Percentiles rank a stretch among this genome's conserved stretches.
These are phyloP conservation scores for Tephrocybe sp. DNA, from an alignment of 768 basidiomycete species.

Conservation along the genomic window DNA sequence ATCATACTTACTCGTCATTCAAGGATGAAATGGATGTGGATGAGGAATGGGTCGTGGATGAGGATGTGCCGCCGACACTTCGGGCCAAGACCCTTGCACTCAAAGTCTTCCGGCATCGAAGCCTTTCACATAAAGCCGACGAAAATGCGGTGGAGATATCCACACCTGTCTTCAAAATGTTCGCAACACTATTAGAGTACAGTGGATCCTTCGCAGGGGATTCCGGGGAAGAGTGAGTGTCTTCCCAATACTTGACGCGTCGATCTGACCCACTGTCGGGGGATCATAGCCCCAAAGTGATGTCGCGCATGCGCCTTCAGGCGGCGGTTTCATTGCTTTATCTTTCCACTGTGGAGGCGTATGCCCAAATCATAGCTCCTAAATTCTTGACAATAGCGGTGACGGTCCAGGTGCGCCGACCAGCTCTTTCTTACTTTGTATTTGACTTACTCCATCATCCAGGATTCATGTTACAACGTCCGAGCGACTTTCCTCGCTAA, in stretches of 20 bases:
- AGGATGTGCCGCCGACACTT: conserved; percentile 53
- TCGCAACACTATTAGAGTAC: conserved; percentile 66
- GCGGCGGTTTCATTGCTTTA: conserved; percentile 81
- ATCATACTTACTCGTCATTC: not conserved
- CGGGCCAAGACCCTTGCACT: conserved; percentile 71
- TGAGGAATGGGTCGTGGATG: conserved; percentile 78
- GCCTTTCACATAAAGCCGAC: conserved; percentile 60
- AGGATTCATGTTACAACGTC: conserved; percentile 91
- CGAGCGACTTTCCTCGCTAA: conserved; percentile 78
- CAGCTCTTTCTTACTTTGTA: not conserved
- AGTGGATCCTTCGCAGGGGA: conserved; percentile 57
- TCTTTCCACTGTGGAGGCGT: conserved; percentile 58
- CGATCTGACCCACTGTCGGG: conserved; percentile 1
- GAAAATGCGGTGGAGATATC: conserved; percentile 65
- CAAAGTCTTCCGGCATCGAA: conserved; percentile 81
- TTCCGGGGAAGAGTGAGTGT: conserved; percentile 44
- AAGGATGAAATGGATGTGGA: conserved; percentile 60
- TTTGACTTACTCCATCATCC: conserved; percentile 6
- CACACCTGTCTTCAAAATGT: conserved; percentile 73
- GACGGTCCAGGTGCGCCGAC: conserved; percentile 63
- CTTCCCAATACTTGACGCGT: not conserved
- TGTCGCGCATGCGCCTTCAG: conserved; percentile 78
- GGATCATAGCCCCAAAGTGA: conserved; percentile 49
- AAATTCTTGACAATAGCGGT: conserved; percentile 72
- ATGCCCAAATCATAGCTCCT: conserved; percentile 51